A percentile compares a stretch with the other conserved stretches of the same genome.
These are phyloP conservation scores for Podospora didyma DNA, from an alignment of 495 filamentous ascomycete species.

Conservation along the genomic window DNA sequence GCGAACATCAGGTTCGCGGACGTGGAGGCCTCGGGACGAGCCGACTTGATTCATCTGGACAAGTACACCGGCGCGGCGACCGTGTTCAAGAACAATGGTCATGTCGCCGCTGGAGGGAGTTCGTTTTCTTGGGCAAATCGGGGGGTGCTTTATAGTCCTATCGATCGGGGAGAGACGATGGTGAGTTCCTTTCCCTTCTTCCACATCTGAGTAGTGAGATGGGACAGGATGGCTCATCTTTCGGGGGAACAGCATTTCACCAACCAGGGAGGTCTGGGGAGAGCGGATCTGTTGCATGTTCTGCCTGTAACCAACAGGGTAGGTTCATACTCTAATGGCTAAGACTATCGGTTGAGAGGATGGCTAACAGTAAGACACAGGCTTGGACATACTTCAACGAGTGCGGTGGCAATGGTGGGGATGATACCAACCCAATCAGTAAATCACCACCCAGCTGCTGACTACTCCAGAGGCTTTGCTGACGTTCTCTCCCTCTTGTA, in stretches of 20 bases:
- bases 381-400: constrained; percentile 1
- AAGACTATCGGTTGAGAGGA: background rate
- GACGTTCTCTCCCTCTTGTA: too few species aligned
- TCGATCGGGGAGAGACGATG: background rate
- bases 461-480: too few species aligned
- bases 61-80: constrained; percentile 20
- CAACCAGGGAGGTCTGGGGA: background rate
- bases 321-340: background rate
- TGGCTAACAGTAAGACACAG: background rate
- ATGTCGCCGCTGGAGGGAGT: background rate
- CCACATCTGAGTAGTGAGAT: background rate
- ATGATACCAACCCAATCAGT: too few species aligned
- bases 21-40: constrained; percentile 22
- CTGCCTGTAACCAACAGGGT: background rate
- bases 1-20: constrained; percentile 26
- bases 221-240: background rate
- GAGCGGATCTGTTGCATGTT: background rate
- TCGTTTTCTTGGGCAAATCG: background rate
- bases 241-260: background rate
- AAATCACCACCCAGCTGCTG: too few species aligned
- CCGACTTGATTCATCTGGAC: constrained; percentile 24
- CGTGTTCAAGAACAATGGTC: constrained; percentile 13
- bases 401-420: background rate
- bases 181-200: background rate
- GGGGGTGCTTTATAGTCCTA: background rate